Evolutionary conservation across 2,329 filamentous ascomycete genomes (phyloP).

Genomic region (Ophioceras dolichostomum): DNA sequence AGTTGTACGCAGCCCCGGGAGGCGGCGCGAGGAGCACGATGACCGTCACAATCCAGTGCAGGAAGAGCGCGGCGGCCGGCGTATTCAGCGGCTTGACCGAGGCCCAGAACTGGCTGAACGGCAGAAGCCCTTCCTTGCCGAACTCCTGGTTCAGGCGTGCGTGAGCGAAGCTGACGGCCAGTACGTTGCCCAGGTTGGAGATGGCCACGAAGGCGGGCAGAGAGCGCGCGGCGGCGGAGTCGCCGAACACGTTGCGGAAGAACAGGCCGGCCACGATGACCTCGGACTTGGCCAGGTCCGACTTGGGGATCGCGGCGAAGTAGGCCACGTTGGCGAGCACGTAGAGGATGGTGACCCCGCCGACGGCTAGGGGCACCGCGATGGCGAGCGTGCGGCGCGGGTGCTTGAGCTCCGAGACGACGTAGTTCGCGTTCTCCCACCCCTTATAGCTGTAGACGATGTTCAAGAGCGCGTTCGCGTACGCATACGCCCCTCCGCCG

Average conservation of each 20-base stretch:
- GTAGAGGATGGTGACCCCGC: conserved; percentile 40
- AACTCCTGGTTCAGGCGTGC: conserved; percentile 51
- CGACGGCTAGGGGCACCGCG: conserved; percentile 40
- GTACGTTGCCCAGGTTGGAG: conserved; percentile 49
- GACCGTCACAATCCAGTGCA: conserved; percentile 54
- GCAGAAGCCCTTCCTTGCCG: conserved; percentile 57
- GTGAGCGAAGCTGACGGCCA: conserved; percentile 50
- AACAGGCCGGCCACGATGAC: conserved; percentile 43
- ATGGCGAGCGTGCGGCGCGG: conserved; percentile 45
- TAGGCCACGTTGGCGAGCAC: conserved; percentile 46
- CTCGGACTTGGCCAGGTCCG: conserved; percentile 39
- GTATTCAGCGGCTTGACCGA: conserved; percentile 57
- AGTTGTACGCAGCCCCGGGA: conserved; percentile 38
- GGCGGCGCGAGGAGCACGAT: conserved; percentile 28
- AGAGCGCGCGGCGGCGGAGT: conserved; percentile 31
- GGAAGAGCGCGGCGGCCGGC: conserved; percentile 45
- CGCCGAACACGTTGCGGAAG: conserved; percentile 42
- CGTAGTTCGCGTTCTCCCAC: conserved; percentile 42
- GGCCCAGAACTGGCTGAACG: conserved; percentile 54
- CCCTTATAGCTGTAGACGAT: conserved; percentile 44
- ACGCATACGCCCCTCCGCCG: conserved; percentile 18
- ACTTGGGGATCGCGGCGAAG: conserved; percentile 43
- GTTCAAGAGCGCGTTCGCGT: conserved; percentile 39
- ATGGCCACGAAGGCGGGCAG: conserved; percentile 47
- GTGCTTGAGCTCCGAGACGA: conserved; percentile 42